Evolutionary conservation across 139 green algal genomes (phyloP).

Genomic region (Chlamydomonas urium): DNA sequence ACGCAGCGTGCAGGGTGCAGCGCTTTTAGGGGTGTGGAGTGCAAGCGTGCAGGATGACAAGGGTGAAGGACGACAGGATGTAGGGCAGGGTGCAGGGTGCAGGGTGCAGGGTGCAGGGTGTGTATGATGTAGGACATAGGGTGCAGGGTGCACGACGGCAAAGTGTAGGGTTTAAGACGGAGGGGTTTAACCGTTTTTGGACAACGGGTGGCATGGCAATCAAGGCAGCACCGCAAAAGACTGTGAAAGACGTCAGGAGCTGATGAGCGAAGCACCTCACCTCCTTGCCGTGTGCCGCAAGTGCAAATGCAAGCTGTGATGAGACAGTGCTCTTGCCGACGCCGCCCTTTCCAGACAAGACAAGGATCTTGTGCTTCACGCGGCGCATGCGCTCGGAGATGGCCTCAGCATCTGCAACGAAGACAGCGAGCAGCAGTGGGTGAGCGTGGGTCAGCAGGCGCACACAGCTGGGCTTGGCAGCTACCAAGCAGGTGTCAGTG

Average conservation of each 20-base stretch:
- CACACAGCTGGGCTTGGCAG: too few relatives aligned
- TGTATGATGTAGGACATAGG: too few relatives aligned
- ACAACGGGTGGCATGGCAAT: too few relatives aligned
- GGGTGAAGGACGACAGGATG: not conserved
- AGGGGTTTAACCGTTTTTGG: too few relatives aligned
- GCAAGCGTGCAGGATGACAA: not conserved
- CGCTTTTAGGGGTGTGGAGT: not conserved
- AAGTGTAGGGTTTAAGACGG: too few relatives aligned
- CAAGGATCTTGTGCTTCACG: slow-evolving; percentile 89
- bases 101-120: too few relatives aligned
- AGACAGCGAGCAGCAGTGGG: not conserved
- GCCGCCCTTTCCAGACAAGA: slow-evolving; percentile 96
- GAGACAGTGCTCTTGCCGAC: slow-evolving; percentile 96
- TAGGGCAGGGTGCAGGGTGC: too few relatives aligned
- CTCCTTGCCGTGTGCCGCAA: slow-evolving; percentile 65
- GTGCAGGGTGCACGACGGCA: too few relatives aligned
- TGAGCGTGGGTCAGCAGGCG: not conserved
- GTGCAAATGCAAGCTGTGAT: slow-evolving; percentile 85
- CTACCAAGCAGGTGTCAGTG: too few relatives aligned
- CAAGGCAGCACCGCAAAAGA: not conserved
- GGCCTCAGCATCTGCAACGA: slow-evolving; percentile 58
- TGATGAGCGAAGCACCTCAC: slow-evolving; percentile 36
- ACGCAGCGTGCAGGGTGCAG: not conserved
- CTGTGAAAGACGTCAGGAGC: not conserved
- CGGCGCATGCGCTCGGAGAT: slow-evolving; percentile 71